These are phyloP conservation scores for Pleurozium schreberi DNA, from an alignment of 225 moss, liverwort and hornwort genomes.

Conservation along the genomic window DNA sequence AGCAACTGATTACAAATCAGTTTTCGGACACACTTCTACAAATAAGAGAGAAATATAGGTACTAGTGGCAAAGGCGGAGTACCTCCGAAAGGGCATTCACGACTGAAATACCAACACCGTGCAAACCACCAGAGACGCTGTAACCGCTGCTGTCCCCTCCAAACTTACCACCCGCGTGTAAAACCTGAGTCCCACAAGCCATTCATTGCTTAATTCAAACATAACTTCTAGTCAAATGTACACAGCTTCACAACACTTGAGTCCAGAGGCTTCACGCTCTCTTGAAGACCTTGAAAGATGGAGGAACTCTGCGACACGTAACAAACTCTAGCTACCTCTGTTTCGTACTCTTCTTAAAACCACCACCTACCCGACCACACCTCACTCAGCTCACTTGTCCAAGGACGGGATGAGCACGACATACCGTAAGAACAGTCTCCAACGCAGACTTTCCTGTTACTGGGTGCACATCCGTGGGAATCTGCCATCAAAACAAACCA, in stretches of 20 bases:
- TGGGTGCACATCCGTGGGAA: constrained; percentile 85
- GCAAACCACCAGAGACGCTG: constrained; percentile 92
- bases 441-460: constrained; percentile 91
- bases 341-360: background rate
- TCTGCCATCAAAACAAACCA: constrained; percentile 31
- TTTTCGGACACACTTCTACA: background rate
- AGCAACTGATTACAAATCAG: background rate
- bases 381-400: background rate
- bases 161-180: constrained; percentile 98
- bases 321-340: background rate
- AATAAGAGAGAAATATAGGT: background rate
- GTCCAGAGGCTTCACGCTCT: background rate
- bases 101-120: constrained; percentile 95
- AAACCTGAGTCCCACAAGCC: constrained; percentile 37
- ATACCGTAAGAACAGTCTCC: constrained; percentile 90
- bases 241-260: background rate
- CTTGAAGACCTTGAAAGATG: background rate
- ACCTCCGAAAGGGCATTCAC: constrained; percentile 98
- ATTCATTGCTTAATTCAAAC: background rate
- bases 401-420: background rate
- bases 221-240: background rate
- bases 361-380: background rate
- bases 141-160: constrained; percentile 96
- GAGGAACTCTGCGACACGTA: background rate
- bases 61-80: background rate